These are phyloP conservation scores for Phytomonas francai DNA, from an alignment of 208 protist species.

Conservation along the genomic window DNA sequence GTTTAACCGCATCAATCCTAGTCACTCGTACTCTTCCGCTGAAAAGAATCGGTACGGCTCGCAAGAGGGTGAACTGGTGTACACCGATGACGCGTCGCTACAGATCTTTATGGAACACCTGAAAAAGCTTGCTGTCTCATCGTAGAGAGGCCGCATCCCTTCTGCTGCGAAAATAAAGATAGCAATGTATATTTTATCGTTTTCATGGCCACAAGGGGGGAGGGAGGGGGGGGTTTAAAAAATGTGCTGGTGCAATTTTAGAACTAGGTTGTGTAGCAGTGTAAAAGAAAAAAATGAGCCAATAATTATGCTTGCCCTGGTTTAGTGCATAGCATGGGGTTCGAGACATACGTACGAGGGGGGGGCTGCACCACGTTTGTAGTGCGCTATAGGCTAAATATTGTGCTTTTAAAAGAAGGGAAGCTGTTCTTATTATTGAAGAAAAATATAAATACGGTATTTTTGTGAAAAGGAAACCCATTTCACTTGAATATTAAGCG, in stretches of 20 bases:
- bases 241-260: not conserved
- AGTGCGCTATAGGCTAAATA: not conserved
- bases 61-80: slow-evolving; percentile 84
- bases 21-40: slow-evolving; percentile 89
- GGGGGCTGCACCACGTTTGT: not conserved
- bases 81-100: slow-evolving; percentile 97
- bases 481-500: not conserved
- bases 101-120: slow-evolving; percentile 96
- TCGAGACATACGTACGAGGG: not conserved
- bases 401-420: not conserved
- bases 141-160: slow-evolving; percentile 19
- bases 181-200: not conserved
- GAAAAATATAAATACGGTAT: not conserved
- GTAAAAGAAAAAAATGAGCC: not conserved
- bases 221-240: not conserved
- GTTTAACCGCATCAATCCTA: slow-evolving; percentile 97
- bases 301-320: not conserved
- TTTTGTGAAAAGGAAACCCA: not conserved
- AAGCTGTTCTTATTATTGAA: not conserved
- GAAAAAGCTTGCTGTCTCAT: slow-evolving; percentile 93
- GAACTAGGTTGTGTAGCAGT: not conserved
- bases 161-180: not conserved
- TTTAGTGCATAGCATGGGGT: not conserved
- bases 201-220: not conserved
- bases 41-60: slow-evolving; percentile 37